Conservation (phyloP, 495 filamentous ascomycete genomes). For the Podospora bellae-mahoneyi region DNA sequence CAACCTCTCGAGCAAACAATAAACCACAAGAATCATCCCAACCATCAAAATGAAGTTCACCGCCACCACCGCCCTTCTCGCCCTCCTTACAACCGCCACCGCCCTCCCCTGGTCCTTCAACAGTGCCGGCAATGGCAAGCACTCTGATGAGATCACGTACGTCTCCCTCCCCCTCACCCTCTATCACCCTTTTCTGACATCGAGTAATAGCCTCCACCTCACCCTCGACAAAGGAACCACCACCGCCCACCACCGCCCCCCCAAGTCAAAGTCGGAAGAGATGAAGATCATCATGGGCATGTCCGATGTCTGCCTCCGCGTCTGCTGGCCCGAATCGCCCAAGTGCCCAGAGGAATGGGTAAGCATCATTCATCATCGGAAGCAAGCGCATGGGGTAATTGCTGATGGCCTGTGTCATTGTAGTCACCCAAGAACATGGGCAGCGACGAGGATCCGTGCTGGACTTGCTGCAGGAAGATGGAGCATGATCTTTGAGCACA, state of each 20-base stretch:
- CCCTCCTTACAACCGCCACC: not conserved
- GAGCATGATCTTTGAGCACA: not conserved
- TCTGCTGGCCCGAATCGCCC: not conserved
- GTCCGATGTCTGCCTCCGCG: not conserved
- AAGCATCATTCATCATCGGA: not conserved
- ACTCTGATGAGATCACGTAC: not conserved
- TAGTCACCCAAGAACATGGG: not conserved
- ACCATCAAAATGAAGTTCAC: not conserved
- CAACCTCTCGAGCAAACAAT: not conserved
- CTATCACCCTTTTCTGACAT: not conserved
- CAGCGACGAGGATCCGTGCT: not conserved
- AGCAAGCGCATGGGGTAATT: too few species aligned
- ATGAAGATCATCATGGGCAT: not conserved
- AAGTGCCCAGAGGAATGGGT: not conserved
- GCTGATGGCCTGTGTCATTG: not conserved
- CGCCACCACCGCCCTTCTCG: not conserved
- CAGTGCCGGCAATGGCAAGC: not conserved
- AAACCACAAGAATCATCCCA: not conserved
- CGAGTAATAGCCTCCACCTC: not conserved
- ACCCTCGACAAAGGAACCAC: not conserved
- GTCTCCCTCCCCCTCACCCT: not conserved
- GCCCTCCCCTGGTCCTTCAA: not conserved
- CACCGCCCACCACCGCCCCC: not conserved
- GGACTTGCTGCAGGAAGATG: not conserved
- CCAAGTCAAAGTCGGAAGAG: not conserved